Evolutionary conservation across 2,329 filamentous ascomycete species (phyloP).

Genomic region (Juglanconis sp.): DNA sequence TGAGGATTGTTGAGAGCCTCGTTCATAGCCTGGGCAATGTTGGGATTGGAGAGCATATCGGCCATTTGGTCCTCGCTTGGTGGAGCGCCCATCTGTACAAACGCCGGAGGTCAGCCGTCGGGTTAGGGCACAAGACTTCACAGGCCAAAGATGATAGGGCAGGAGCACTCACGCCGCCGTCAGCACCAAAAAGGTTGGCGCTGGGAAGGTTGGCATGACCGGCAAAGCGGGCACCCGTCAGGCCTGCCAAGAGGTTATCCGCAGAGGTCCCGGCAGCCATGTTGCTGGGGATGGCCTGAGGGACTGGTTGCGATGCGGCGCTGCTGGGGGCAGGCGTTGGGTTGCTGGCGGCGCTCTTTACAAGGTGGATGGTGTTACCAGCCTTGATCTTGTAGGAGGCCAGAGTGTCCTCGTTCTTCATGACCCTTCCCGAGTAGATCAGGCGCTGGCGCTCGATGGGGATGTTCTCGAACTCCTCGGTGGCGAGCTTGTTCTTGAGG

Average conservation of each 20-base stretch:
- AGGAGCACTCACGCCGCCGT: slow-evolving; percentile 74
- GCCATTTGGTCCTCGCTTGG: slow-evolving; percentile 77
- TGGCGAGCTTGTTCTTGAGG: slow-evolving; percentile 84
- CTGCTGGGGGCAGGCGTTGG: slow-evolving; percentile 42
- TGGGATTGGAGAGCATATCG: slow-evolving; percentile 63
- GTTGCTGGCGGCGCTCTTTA: slow-evolving; percentile 94
- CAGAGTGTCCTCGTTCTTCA: slow-evolving; percentile 90
- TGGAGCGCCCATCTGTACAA: slow-evolving; percentile 78
- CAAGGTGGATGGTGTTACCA: slow-evolving; percentile 92
- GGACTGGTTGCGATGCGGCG: slow-evolving; percentile 41
- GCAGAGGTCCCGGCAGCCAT: slow-evolving; percentile 74
- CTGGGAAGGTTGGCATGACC: slow-evolving; percentile 87
- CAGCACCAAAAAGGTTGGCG: slow-evolving; percentile 85
- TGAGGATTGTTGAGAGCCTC: slow-evolving; percentile 85
- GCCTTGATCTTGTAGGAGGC: slow-evolving; percentile 90
- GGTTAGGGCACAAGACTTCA: neutral
- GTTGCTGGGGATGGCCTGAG: slow-evolving; percentile 66
- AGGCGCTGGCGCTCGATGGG: slow-evolving; percentile 85
- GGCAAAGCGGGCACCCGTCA: slow-evolving; percentile 91
- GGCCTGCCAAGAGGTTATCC: slow-evolving; percentile 83
- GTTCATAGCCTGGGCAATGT: slow-evolving; percentile 18
- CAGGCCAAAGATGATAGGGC: neutral
- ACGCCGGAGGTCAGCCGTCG: slow-evolving; percentile 23
- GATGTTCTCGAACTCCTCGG: slow-evolving; percentile 78
- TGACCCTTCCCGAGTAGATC: slow-evolving; percentile 94